Evolutionary conservation across 345 rosid species (phyloP).

Genomic region (Aegle marmelos): DNA sequence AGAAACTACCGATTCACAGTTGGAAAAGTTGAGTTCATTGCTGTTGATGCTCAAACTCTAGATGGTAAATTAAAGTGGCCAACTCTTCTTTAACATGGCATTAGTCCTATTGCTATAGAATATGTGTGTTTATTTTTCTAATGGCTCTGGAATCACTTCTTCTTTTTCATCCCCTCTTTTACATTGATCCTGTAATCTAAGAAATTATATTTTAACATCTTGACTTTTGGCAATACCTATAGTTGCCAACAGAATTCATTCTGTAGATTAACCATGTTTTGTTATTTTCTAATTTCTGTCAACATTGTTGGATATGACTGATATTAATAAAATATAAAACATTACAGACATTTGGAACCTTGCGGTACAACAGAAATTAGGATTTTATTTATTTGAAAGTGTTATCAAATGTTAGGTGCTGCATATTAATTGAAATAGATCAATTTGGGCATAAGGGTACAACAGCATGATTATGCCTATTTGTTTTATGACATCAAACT

Average conservation of each 20-base stretch:
- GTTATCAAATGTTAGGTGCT: neutral
- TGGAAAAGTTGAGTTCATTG: constrained; percentile 74
- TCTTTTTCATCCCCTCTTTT: neutral
- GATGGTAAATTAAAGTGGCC: constrained; percentile 55
- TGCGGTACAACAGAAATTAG: neutral
- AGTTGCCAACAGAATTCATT: neutral
- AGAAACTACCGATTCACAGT: constrained; percentile 57
- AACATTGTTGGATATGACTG: neutral
- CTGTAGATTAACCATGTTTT: neutral
- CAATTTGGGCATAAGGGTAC: neutral
- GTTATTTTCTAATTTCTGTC: neutral
- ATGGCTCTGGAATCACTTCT: neutral
- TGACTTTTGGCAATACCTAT: neutral
- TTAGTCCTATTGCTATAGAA: neutral
- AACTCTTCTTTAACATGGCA: constrained; percentile 7
- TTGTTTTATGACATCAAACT: neutral
- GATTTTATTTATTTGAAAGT: neutral
- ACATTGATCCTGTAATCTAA: neutral
- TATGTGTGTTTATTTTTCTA: neutral
- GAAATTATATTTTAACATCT: neutral
- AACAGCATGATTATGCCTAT: neutral
- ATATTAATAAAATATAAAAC: neutral
- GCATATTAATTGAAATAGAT: neutral
- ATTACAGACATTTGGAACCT: neutral
- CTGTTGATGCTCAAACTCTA: constrained; percentile 72